Base-by-base conservation (phyloP, 1,284 basidiomycete genomes). In the Blastosporella zonata region DNA sequence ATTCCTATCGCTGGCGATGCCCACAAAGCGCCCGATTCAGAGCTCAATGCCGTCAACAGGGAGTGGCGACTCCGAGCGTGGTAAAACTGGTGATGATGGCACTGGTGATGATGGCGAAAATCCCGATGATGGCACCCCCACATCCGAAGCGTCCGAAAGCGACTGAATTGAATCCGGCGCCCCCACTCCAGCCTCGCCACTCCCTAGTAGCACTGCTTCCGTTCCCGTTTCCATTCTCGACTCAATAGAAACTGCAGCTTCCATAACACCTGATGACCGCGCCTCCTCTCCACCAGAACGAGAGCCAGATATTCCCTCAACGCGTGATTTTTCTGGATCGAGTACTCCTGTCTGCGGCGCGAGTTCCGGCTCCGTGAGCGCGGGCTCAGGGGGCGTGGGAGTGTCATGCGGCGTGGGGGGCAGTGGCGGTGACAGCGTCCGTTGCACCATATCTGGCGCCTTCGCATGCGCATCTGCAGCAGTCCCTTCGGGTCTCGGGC, bases 321-420 rank as follows among this genome's bases (percentile, higher is more conserved):
- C 33, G 17, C 38, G 10, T 27, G 23, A 18, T 44, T 36, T 38
- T n/a, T 29, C n/a, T n/a, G n/a, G n/a, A n/a, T n/a, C n/a, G n/a
- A n/a, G n/a, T 18, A 37, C 8, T 29, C 23, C 27, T 47, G 38
- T 13, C n/a, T 6, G 35, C 18, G 20, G 35, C 18, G 15, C 34
- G 25, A 17, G n/a, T 31, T 47, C 47, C 44, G 43, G 41, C 22
- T 50, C 52, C 40, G 50, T 47, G 21, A 28, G 34, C 35, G 44
- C 47, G 43, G 46, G 52, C 9, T 39, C 43, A 51, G 46, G 49
- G 29, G 35, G 18, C 21, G 28, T 31, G 4, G 23, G 37, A 10
- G 20, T 45, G 46, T 50, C 52, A 50, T 33, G 40, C n/a, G 53
- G 43, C 27, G 52, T 33, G 8, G 34, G 34, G 25, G 49, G 49